Evolutionary conservation across 2,329 filamentous ascomycete genomes (phyloP), one percentile per base, ranked within the genome.

Genomic region (Neopestalotiopsis rosae): DNA sequence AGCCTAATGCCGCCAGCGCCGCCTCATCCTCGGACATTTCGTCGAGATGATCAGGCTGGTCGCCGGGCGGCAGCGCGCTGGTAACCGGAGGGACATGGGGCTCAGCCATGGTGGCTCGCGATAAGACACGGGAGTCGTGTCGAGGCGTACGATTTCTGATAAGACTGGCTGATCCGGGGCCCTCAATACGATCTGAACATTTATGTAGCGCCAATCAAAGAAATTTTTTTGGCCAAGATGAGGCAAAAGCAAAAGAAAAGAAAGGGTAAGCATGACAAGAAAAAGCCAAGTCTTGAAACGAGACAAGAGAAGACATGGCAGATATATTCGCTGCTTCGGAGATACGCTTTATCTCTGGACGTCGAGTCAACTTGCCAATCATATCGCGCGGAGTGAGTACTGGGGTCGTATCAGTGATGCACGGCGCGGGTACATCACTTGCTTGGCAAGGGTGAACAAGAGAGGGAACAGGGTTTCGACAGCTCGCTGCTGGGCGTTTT

Each of bases 1-100:
- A 87, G 62, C 90, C 90, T 30, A 92, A 81, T 1, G 89, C 86
- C 2, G 87, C 88, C 5, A 92, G 82, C 1, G 86, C 86, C 67
- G 90, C 88, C 72, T 91, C 89, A 74, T 91, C 90, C 4, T 70
- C 75, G 17, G 76, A 75, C 77, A 79, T 77, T n/a, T 76, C 74
- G 45, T 68, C 69, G 30, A 78, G 34, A 45, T 74, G 68, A 40
- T 76, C 76, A 13, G 76, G 76, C 32, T 74, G 40, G 56, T 78
- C 77, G 10, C 72, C 75, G 17, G 74, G 71, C 6, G 70, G 59
- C 42, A 77, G 73, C 14, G 77, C 74, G 30, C 72, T 77, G 58
- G 75, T 77, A 49, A 76, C 77, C 30, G 74, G 65, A n/a, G 73
- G 74, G 9, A 67, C 49, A 6, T 59, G 65, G 62, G 68, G 65